A percentile compares a stretch with the other conserved stretches of the same genome.
Conservation (phyloP, 306 rosid genomes). For the Acacia melanoxylon region DNA sequence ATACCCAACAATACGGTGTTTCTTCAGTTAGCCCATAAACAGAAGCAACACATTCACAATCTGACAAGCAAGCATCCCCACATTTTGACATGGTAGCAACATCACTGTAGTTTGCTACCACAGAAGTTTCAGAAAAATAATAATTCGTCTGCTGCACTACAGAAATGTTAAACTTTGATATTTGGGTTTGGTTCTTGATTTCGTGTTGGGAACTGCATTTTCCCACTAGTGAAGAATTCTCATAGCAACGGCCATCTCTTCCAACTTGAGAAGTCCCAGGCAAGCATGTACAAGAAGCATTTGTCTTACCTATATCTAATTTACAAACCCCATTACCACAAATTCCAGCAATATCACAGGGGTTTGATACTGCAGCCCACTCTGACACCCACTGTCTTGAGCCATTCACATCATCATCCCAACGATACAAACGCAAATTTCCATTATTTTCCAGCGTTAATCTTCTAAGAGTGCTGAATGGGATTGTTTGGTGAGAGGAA, state of each 20-base stretch:
- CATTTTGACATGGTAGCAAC: slow-evolving; percentile 61
- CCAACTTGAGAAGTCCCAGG: slow-evolving; percentile 68
- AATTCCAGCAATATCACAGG: slow-evolving; percentile 89
- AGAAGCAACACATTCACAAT: slow-evolving; percentile 92
- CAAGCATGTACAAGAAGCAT: slow-evolving; percentile 79
- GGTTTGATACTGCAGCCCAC: slow-evolving; percentile 93
- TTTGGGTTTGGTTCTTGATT: slow-evolving; percentile 22
- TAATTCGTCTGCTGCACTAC: slow-evolving; percentile 77
- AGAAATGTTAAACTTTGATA: slow-evolving; percentile 56
- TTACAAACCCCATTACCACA: slow-evolving; percentile 88
- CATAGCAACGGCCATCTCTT: slow-evolving; percentile 62
- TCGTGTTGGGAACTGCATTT: slow-evolving; percentile 50
- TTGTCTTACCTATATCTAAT: slow-evolving; percentile 64
- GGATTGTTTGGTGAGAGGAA: slow-evolving; percentile 46
- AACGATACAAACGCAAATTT: slow-evolving; percentile 69
- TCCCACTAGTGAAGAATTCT: slow-evolving; percentile 66
- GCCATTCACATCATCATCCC: slow-evolving; percentile 85
- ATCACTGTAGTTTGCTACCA: slow-evolving; percentile 83
- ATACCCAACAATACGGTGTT: slow-evolving; percentile 81
- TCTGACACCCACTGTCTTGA: slow-evolving; percentile 89
- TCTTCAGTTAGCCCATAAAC: slow-evolving; percentile 83
- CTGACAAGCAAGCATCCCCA: slow-evolving; percentile 81
- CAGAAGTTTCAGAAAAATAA: slow-evolving; percentile 72
- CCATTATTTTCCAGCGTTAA: slow-evolving; percentile 72
- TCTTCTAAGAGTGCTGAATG: slow-evolving; percentile 54